Percentiles rank a stretch among this genome's conserved stretches.
Conservation (phyloP, 2,329 filamentous ascomycete species). For the Nannizziopsis arthrosporioides region DNA sequence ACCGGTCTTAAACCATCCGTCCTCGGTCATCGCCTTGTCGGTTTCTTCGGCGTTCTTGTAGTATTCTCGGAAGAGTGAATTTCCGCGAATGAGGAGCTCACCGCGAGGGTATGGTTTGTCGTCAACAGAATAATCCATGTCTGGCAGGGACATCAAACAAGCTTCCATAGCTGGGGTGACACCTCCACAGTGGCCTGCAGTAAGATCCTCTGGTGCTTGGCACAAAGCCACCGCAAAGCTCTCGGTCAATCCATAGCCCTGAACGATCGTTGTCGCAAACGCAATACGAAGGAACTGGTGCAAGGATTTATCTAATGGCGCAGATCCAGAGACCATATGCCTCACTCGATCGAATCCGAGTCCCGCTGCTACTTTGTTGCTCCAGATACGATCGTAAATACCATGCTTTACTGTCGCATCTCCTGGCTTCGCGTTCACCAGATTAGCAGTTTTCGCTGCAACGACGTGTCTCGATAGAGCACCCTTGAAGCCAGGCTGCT, state of each 20-base stretch:
- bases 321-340: conserved; percentile 75
- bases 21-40: conserved; percentile 62
- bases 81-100: conserved; percentile 73
- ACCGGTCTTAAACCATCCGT: conserved; percentile 95
- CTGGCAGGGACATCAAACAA: conserved; percentile 75
- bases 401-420: conserved; percentile 54
- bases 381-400: conserved; percentile 62
- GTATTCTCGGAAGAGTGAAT: conserved; percentile 74
- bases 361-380: conserved; percentile 70
- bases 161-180: conserved; percentile 57
- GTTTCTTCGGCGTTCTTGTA: conserved; percentile 86
- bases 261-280: conserved; percentile 64
- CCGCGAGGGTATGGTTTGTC: conserved; percentile 86
- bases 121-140: conserved; percentile 81
- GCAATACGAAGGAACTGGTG: conserved; percentile 81
- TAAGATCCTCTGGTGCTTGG: conserved; percentile 60
- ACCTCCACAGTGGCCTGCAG: conserved; percentile 68
- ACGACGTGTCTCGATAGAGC: conserved; percentile 70
- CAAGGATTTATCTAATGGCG: conserved; percentile 76
- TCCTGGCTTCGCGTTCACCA: conserved; percentile 55
- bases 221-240: conserved; percentile 67
- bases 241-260: conserved; percentile 92
- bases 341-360: conserved; percentile 65
- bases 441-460: conserved; percentile 63
- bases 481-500: conserved; percentile 69